Base-by-base conservation (phyloP, 768 basidiomycete species). In the Hypsizygus marmoreus region DNA sequence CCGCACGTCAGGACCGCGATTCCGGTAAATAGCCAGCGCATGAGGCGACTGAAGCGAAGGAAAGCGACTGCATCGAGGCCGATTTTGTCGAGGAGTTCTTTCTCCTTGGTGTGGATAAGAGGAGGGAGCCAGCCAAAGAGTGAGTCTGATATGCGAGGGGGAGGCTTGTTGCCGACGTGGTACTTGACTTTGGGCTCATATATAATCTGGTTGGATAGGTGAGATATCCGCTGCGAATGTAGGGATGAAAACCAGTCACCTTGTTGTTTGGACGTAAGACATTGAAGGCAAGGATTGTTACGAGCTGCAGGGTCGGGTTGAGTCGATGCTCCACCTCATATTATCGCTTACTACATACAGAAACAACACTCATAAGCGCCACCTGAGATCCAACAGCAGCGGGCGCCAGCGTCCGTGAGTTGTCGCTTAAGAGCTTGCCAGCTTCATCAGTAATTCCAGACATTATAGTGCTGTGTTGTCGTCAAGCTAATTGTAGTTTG, bases 121-220 rank as follows among this genome's bases (percentile, higher is more conserved):
- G 94, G 94, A 6, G 86, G 84, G 0, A 97, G 71, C 95, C 95
- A 99, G 51, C 91, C 90, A 37, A 92, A 80, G 35, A 95, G 63
- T 1, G 87, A 84, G 64, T 88, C 84, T 29, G 84, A 84, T 64
- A 95, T 89, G 17, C 81, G 80, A 6, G 91, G 91, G 23, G 89
- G 91, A 20, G 76, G 71, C 63, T 91, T 91, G 65, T 81, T 66
- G 31, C 84, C 87, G 49, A 80, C 74, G 59, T 91, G 89, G 61
- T 93, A 95, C 66, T 95, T 95, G 67, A 91, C 82, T 69, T 95
- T 97, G 51, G 92, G 94, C 62, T 93, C 90, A 60, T 95, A 95
- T 47, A 94, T 82, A 50, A 91, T 80, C 91, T 91, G 47, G 24
- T 1, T 36, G 14, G 2, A 28, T 17, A 20, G 6, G 45, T 61